Conservation (phyloP, 73 alveolate genomes). For the Uronychia setigera region DNA sequence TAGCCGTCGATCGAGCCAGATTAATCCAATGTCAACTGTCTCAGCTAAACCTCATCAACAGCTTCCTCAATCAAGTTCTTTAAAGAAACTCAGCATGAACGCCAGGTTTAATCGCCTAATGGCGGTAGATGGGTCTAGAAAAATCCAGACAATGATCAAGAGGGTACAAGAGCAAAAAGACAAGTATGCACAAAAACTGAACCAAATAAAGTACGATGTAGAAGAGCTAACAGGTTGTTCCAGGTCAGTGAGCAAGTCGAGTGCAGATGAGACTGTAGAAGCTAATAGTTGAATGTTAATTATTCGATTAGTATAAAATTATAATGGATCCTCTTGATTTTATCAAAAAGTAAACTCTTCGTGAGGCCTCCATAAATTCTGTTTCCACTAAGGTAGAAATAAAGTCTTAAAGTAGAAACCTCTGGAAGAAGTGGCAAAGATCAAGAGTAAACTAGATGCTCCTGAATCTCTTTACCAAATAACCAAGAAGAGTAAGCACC, state of each 20-base stretch:
- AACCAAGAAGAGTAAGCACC: not conserved
- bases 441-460: not conserved
- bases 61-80: not conserved
- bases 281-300: too few species aligned
- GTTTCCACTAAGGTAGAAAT: not conserved
- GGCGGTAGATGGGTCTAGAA: not conserved
- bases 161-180: not conserved
- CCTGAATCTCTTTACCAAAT: not conserved
- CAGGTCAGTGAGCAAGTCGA: too few species aligned
- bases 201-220: too few species aligned
- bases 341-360: not conserved
- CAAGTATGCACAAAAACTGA: not conserved
- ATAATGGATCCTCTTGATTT: not conserved
- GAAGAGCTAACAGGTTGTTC: too few species aligned
- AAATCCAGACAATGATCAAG: not conserved
- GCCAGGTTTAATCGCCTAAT: not conserved
- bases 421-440: not conserved
- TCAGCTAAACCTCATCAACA: not conserved
- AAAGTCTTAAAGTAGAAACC: too few species aligned
- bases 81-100: not conserved
- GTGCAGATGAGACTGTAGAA: too few species aligned
- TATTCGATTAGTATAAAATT: too few species aligned
- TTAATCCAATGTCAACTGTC: not conserved
- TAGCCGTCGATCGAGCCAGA: too few species aligned
- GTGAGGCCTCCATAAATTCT: not conserved